A percentile compares a stretch with the other conserved stretches of the same genome.
Conservation (phyloP, 768 basidiomycete genomes). For the Russula olivacea region DNA sequence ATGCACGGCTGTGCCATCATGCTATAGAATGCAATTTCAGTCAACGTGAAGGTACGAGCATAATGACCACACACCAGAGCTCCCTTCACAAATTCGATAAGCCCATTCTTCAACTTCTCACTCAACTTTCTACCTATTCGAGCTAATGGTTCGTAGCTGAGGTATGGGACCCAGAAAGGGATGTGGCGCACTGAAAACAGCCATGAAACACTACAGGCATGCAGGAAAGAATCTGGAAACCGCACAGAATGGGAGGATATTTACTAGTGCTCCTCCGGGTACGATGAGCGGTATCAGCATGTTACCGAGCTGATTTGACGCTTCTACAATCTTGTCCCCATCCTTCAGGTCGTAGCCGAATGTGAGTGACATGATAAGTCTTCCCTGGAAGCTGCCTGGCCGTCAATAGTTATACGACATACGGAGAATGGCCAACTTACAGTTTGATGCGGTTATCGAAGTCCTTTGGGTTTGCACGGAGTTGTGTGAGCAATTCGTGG, state of each 20-base stretch:
- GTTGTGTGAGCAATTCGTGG: no score
- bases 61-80: not conserved
- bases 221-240: no score
- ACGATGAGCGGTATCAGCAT: no score
- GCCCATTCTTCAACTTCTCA: not conserved
- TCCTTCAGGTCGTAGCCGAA: slow-evolving; percentile 11
- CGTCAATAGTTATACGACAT: not conserved
- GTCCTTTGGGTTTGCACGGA: no score
- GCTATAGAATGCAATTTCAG: not conserved
- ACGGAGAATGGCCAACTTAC: not conserved
- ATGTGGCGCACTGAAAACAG: slow-evolving; percentile 1
- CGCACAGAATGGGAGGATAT: slow-evolving; percentile 16
- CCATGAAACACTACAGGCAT: not conserved
- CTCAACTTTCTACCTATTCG: not conserved
- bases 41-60: not conserved
- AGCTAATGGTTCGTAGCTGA: not conserved
- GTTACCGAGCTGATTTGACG: not conserved
- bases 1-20: not conserved
- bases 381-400: not conserved
- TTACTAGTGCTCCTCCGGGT: not conserved
- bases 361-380: not conserved
- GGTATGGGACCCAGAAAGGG: slow-evolving; percentile 9
- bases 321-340: not conserved
- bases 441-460: not conserved
- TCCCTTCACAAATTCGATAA: not conserved